Percentiles rank a stretch among this genome's conserved stretches.
Conservation (phyloP, 78 protist species). For the Dictyostelium firmibasis region DNA sequence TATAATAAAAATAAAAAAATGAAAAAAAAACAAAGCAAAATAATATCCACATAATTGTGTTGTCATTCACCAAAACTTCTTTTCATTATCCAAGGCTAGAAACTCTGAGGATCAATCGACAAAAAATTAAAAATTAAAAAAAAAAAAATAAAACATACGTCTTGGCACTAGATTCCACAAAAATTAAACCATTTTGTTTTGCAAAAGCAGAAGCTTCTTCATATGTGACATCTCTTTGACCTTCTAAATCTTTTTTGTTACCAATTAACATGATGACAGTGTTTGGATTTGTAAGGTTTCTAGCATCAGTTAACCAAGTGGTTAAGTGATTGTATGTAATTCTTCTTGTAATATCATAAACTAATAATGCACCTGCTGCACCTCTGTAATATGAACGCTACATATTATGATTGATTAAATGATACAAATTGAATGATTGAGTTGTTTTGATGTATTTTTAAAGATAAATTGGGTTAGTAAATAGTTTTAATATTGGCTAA, state of each 20-base stretch:
- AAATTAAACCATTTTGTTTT: slow-evolving; percentile 78
- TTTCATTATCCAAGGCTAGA: too few relatives aligned
- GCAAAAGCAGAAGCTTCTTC: slow-evolving; percentile 85
- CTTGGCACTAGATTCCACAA: slow-evolving; percentile 74
- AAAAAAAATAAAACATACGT: slow-evolving; percentile 27
- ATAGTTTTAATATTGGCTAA: background rate
- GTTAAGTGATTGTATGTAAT: slow-evolving; percentile 97
- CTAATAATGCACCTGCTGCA: slow-evolving; percentile 96
- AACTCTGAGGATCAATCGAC: too few relatives aligned
- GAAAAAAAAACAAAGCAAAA: too few relatives aligned
- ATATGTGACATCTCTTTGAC: slow-evolving; percentile 88
- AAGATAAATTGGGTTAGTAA: background rate
- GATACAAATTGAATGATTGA: slow-evolving; percentile 22
- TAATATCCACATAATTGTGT: too few relatives aligned
- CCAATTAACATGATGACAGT: slow-evolving; percentile 81
- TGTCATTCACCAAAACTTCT: too few relatives aligned
- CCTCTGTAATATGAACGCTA: slow-evolving; percentile 91
- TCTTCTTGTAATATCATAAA: slow-evolving; percentile 93
- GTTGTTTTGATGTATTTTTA: background rate
- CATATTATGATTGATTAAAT: background rate
- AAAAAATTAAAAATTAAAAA: background rate
- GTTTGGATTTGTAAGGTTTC: slow-evolving; percentile 81
- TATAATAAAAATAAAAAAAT: too few relatives aligned
- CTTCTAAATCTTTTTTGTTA: slow-evolving; percentile 91
- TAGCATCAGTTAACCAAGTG: slow-evolving; percentile 94